Base-by-base conservation (phyloP, 2,329 filamentous ascomycete genomes). In the Diaporthe humulicola region DNA sequence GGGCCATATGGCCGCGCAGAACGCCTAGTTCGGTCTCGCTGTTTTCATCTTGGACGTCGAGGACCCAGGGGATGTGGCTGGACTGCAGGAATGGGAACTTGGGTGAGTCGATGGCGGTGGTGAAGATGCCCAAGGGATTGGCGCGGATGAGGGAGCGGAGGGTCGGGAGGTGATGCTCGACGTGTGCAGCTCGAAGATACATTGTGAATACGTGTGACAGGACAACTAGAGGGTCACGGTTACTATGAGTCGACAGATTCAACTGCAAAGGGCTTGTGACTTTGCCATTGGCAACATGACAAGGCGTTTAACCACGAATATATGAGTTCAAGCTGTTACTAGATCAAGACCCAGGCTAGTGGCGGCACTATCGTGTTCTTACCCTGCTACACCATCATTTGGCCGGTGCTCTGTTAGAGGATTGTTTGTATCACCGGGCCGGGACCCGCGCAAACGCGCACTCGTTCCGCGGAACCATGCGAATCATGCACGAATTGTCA, bases 61-160 rank as follows among this genome's bases (percentile, higher is more conserved):
- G 82, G 0, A 93, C 79, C 78, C 87, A 93, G 0, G 91, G 91
- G 25, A 93, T 88, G 78, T 93, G 91, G 70, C 85, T 91, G 70
- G 86, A 87, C 77, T 91, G 91, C 6, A 93, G 86, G 19, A 88
- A 83, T 0, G 88, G 87, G 77, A 87, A 83, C 0, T 79, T 80
- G 14, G 83, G 57, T 0, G 89, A 92, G 0, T 83, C 79, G 57
- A 93, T 89, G 7, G 89, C 90, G 0, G 92, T 93, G 12, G 90
- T 93, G 10, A 93, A 79, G 19, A 93, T 84, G 1, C 92, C 92
- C 0, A 93, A 84, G 0, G 91, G 90, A 78, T 92, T 89, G 19
- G 89, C 85, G 28, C 85, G 86, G 78, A 93, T 90, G 70, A 93
- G 84, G 72, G 88, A 81, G 45, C 87, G 87, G 30, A 93, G 86